Percentiles rank a stretch among this genome's conserved stretches.
These are phyloP conservation scores for Pseudonitzschia pungens DNA, from an alignment of 108 stramenopile genomes.

Conservation along the genomic window DNA sequence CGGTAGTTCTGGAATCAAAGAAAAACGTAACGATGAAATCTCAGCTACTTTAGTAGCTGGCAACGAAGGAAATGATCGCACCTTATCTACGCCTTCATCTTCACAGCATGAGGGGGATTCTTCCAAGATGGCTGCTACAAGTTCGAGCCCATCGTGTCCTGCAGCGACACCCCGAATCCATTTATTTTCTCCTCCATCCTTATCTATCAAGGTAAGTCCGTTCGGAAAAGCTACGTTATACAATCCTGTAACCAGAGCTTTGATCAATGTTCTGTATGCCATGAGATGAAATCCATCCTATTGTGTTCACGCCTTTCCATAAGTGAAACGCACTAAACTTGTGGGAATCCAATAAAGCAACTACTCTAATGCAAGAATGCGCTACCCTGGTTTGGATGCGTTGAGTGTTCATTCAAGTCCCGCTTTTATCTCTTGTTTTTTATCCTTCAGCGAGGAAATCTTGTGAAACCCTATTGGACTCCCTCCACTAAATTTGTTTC, in stretches of 20 bases:
- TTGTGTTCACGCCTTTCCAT: neutral
- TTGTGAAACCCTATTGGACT: constrained; percentile 12
- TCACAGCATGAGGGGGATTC: neutral
- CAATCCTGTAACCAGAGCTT: neutral
- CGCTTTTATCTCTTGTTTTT: neutral
- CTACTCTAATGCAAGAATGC: no score
- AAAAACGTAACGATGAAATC: neutral
- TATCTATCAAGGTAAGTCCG: constrained; percentile 6
- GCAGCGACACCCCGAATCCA: neutral
- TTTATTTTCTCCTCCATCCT: constrained; percentile 9
- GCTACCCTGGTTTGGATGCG: neutral
- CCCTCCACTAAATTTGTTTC: constrained; percentile 31
- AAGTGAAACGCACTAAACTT: neutral
- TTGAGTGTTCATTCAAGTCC: constrained; percentile 7
- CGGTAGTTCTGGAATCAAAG: neutral
- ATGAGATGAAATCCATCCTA: neutral
- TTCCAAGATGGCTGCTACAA: neutral
- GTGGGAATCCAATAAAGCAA: no score
- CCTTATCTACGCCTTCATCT: neutral
- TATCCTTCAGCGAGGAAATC: neutral
- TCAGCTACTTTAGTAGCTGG: neutral
- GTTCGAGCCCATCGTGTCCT: constrained; percentile 1
- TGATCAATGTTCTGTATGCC: neutral
- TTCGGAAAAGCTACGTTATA: neutral
- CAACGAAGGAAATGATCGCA: neutral